A percentile compares a stretch with the other conserved stretches of the same genome.
These are phyloP conservation scores for Allium fistulosum DNA, from an alignment of 106 monocot genomes.

Conservation along the genomic window DNA sequence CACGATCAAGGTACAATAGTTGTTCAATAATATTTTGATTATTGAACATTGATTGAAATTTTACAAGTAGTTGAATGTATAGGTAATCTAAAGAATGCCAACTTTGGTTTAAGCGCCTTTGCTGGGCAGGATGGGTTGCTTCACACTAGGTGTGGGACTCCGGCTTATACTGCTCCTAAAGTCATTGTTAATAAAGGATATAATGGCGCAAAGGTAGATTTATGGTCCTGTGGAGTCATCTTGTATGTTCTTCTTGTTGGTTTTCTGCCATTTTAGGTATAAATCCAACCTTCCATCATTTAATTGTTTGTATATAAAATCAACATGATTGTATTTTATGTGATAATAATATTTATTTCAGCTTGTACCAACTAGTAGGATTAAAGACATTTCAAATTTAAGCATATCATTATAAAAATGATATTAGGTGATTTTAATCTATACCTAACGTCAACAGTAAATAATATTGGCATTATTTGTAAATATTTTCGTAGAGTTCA, in stretches of 20 bases:
- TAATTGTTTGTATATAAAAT: neutral
- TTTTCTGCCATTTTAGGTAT: conserved; percentile 46
- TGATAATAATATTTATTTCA: too few relatives aligned
- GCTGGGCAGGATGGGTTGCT: conserved; percentile 48
- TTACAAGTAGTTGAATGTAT: neutral
- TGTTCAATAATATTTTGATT: neutral
- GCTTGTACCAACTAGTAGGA: too few relatives aligned
- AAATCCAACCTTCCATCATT: neutral
- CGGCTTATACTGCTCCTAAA: conserved; percentile 58
- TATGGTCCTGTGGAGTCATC: conserved; percentile 81
- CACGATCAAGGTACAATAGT: conserved; percentile 13
- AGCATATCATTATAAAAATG: too few relatives aligned
- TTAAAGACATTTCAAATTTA: too few relatives aligned
- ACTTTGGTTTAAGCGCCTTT: conserved; percentile 62
- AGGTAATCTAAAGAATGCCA: conserved; percentile 49
- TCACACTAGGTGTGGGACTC: conserved; percentile 67
- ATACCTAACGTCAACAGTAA: too few relatives aligned
- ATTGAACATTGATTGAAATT: neutral
- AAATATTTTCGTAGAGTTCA: too few relatives aligned
- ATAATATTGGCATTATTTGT: too few relatives aligned
- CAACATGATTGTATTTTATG: too few relatives aligned
- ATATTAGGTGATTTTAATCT: too few relatives aligned
- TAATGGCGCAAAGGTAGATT: conserved; percentile 55
- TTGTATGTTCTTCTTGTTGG: conserved; percentile 63
- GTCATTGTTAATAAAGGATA: conserved; percentile 54